Evolutionary conservation across 75 land plant species (phyloP).

Genomic region (Selaginella tamariscina): DNA sequence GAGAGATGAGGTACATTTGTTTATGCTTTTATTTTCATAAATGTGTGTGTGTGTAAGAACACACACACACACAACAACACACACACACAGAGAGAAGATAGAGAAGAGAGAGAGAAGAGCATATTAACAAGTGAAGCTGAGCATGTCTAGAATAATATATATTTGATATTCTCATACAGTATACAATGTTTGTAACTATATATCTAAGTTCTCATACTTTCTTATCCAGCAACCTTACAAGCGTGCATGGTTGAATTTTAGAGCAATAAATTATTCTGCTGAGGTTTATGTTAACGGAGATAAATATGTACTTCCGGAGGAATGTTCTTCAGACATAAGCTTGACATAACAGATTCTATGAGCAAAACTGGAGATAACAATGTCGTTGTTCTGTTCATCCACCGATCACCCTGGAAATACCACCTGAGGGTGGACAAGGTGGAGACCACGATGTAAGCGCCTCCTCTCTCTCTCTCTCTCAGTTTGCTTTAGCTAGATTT

Average conservation of each 20-base stretch:
- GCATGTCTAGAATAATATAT: too few species aligned
- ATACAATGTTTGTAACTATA: too few species aligned
- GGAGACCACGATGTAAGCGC: conserved; percentile 90
- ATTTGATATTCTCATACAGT: too few species aligned
- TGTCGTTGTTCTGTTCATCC: conserved; percentile 88
- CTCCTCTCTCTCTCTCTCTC: too few species aligned
- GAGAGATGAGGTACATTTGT: too few species aligned
- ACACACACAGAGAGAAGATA: too few species aligned
- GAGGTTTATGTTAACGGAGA: conserved; percentile 85
- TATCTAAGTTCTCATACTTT: conserved; percentile 4
- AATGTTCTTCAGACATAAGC: conserved; percentile 81
- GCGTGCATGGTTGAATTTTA: conserved; percentile 70
- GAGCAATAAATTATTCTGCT: conserved; percentile 82
- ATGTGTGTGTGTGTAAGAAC: too few species aligned
- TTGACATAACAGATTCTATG: conserved; percentile 65
- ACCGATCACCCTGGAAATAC: conserved; percentile 97
- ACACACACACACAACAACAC: too few species aligned
- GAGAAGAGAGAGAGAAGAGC: too few species aligned
- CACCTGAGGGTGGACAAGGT: conserved; percentile 92
- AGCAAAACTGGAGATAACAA: conserved; percentile 48
- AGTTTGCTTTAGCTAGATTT: too few species aligned
- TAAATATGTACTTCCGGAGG: conserved; percentile 61
- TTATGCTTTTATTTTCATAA: too few species aligned
- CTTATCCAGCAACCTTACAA: conserved; percentile 28
- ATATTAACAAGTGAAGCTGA: too few species aligned